Percentiles rank a stretch among this genome's conserved stretches.
phyloP scores from a whole-genome alignment of 2,329 filamentous ascomycete species.

The Botrytis fragariae region DNA sequence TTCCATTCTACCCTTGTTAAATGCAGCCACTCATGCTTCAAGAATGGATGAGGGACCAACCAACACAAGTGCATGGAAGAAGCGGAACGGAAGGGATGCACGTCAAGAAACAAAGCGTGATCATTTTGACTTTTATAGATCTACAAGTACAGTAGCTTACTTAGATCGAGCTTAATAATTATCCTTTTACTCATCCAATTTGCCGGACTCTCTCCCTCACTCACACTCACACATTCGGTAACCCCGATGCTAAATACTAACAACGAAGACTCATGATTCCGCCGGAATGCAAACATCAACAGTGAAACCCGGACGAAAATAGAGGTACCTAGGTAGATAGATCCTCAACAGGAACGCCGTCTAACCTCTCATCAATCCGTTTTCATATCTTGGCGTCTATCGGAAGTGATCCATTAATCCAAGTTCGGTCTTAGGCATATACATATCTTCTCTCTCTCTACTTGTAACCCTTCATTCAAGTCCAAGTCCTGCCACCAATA shows the following conservation, averaged over 20 bases:
- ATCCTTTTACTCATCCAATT: not conserved
- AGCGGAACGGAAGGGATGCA: not conserved
- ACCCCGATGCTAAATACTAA: not conserved
- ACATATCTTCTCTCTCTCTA: not conserved
- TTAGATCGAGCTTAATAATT: not conserved
- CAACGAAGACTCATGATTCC: not conserved
- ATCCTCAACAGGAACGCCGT: not conserved
- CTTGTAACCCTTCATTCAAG: not conserved
- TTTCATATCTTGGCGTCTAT: constrained; percentile 1
- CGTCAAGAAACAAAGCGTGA: not conserved
- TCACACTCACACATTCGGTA: not conserved
- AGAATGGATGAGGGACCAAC: not conserved
- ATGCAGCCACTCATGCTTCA: not conserved
- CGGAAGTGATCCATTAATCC: not conserved
- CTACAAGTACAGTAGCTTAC: not conserved
- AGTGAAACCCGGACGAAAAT: not conserved
- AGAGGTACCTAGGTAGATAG: not conserved
- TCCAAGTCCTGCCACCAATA: not conserved
- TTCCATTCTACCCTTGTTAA: not conserved
- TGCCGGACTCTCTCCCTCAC: not conserved
- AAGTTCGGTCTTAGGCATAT: not conserved
- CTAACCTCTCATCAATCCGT: not conserved
- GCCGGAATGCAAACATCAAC: not conserved
- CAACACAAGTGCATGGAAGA: not conserved
- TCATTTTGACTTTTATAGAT: constrained; percentile 5